phyloP scores from a whole-genome alignment of 2,329 filamentous ascomycete genomes.

The Penicillium sp. region DNA sequence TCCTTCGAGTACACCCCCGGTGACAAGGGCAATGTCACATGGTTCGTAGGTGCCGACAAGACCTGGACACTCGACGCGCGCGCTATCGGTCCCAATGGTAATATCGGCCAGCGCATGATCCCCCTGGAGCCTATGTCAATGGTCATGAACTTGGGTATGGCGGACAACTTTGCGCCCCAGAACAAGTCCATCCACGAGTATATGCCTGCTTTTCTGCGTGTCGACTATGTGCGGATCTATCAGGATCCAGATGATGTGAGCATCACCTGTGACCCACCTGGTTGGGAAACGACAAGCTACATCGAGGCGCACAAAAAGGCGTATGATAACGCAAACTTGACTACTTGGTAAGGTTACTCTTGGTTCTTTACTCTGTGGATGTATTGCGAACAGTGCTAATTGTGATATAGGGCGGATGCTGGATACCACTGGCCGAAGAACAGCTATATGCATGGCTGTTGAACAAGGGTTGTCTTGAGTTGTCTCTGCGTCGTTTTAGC shows the following conservation, averaged over 20 bases:
- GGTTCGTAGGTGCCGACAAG: conserved; percentile 62
- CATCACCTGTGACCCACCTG: conserved; percentile 63
- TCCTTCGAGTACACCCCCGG: conserved; percentile 63
- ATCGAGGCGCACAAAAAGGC: conserved; percentile 58
- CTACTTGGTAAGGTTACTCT: conserved; percentile 50
- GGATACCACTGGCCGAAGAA: conserved; percentile 60
- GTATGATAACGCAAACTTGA: conserved; percentile 62
- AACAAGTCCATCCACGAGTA: conserved; percentile 54
- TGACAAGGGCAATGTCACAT: conserved; percentile 57
- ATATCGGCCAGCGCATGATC: conserved; percentile 61
- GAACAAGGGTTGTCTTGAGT: conserved; percentile 12
- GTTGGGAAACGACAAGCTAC: conserved; percentile 63
- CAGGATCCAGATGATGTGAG: conserved; percentile 56
- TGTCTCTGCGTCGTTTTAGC: conserved; percentile 23
- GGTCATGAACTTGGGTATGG: conserved; percentile 68
- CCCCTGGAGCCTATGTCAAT: conserved; percentile 65
- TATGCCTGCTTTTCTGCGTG: conserved; percentile 61
- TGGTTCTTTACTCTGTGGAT: neutral
- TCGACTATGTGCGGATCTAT: conserved; percentile 69
- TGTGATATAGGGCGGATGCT: conserved; percentile 42
- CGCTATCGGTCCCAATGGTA: conserved; percentile 63
- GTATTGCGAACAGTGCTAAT: neutral
- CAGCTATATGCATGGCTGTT: conserved; percentile 56
- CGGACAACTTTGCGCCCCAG: conserved; percentile 59
- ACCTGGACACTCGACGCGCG: conserved; percentile 61